Percentiles rank a stretch among this genome's conserved stretches.
These are phyloP conservation scores for Scenedesmus sp. DNA, from an alignment of 163 green algal species.

Conservation along the genomic window DNA sequence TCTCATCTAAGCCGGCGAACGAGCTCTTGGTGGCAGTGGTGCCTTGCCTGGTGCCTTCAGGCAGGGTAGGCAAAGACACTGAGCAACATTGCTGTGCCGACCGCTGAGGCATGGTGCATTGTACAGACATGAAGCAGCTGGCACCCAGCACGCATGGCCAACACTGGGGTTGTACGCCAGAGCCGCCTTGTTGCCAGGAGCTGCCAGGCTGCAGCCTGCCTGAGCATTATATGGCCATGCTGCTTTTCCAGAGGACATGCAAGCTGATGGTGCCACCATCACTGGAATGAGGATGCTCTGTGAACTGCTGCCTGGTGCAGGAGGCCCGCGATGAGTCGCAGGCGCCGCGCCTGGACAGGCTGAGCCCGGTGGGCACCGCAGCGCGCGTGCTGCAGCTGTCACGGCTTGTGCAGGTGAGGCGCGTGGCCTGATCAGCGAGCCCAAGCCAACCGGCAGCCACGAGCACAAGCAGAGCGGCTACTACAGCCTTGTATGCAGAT, in stretches of 20 bases:
- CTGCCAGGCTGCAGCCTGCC: neutral
- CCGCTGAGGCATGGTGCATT: neutral
- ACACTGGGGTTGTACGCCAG: neutral
- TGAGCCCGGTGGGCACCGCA: conserved; percentile 56
- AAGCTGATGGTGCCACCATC: neutral
- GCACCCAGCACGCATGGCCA: neutral
- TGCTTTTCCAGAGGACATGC: neutral
- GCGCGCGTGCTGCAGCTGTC: conserved; percentile 71
- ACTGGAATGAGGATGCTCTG: too few relatives aligned
- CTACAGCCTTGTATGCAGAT: neutral
- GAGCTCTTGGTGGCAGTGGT: conserved; percentile 56
- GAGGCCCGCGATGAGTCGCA: neutral
- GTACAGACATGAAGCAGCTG: neutral
- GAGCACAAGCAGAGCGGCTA: neutral
- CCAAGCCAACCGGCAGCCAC: neutral
- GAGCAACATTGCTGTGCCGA: neutral
- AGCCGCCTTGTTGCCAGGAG: neutral
- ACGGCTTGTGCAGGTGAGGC: conserved; percentile 51
- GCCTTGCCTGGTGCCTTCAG: conserved; percentile 12
- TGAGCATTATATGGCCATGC: neutral
- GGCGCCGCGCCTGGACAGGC: neutral
- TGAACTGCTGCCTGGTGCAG: conserved; percentile 10
- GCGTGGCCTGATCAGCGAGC: neutral
- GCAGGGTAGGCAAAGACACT: conserved; percentile 9
- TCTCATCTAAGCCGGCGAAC: conserved; percentile 15